Evolutionary conservation across 345 rosid genomes (phyloP).

Genomic region (Hypericum androsaemum): DNA sequence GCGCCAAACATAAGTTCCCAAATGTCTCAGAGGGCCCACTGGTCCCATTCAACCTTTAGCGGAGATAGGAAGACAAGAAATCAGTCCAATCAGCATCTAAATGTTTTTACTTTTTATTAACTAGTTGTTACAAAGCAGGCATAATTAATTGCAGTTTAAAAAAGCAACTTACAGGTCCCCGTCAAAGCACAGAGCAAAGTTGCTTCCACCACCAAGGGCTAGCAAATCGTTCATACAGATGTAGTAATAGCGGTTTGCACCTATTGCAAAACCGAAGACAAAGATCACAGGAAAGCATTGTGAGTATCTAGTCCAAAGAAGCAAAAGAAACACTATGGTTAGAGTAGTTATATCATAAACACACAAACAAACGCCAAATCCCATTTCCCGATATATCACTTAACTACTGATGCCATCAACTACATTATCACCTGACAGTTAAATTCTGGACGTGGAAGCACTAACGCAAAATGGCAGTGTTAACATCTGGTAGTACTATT

Average conservation of each 20-base stretch:
- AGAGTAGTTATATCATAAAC: no score
- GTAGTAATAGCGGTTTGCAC: slow-evolving; percentile 82
- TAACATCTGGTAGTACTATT: no score
- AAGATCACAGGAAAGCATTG: no score
- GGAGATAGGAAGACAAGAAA: slow-evolving; percentile 4
- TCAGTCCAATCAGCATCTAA: neutral
- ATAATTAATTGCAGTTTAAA: neutral
- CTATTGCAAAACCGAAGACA: slow-evolving; percentile 10
- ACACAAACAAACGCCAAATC: no score
- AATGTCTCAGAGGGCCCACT: slow-evolving; percentile 84
- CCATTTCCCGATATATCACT: no score
- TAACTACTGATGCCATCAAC: no score
- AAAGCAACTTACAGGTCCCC: slow-evolving; percentile 75
- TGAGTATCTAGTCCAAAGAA: no score
- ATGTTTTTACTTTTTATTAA: neutral
- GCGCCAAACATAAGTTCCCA: slow-evolving; percentile 78
- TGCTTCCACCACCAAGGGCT: slow-evolving; percentile 86
- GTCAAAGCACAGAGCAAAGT: slow-evolving; percentile 70
- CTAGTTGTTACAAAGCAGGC: neutral
- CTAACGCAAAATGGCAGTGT: no score
- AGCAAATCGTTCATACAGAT: slow-evolving; percentile 78
- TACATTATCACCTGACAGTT: no score
- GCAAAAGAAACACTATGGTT: no score
- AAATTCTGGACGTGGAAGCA: no score
- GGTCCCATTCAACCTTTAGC: slow-evolving; percentile 69